Percentiles rank a stretch among this genome's conserved stretches.
Conservation (phyloP, 75 land plant species). For the Larix kaempferi region DNA sequence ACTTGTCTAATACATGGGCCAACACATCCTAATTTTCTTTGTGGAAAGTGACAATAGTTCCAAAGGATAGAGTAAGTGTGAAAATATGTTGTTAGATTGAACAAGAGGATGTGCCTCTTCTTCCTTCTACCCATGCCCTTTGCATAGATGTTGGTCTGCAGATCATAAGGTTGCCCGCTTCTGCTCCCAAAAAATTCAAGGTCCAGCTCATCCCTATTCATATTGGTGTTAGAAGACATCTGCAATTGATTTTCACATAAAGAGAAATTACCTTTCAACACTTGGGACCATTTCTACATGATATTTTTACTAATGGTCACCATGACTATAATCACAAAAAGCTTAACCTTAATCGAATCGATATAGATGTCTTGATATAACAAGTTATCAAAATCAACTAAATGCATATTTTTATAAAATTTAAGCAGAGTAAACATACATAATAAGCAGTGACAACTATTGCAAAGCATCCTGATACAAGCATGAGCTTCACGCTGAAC, state of each 20-base stretch:
- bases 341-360: not conserved
- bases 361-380: not conserved
- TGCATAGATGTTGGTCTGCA: slow-evolving; percentile 33
- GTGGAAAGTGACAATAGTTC: too few species aligned
- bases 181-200: slow-evolving; percentile 33
- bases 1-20: too few species aligned
- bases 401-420: not conserved
- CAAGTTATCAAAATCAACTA: not conserved
- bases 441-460: slow-evolving; percentile 85
- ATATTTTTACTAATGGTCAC: too few species aligned
- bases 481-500: slow-evolving; percentile 88
- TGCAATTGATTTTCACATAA: not conserved
- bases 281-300: too few species aligned
- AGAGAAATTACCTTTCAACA: not conserved
- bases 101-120: slow-evolving; percentile 83
- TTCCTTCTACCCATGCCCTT: slow-evolving; percentile 57
- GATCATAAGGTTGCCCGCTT: slow-evolving; percentile 23
- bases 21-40: too few species aligned
- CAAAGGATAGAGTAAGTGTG: slow-evolving; percentile 80
- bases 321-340: too few species aligned
- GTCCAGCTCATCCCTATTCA: slow-evolving; percentile 28
- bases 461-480: slow-evolving; percentile 80
- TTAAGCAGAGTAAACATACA: slow-evolving; percentile 25
- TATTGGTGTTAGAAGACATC: not conserved
- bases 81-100: slow-evolving; percentile 75